phyloP scores from a whole-genome alignment of 164 flowering plant genomes.

The Buxus sempervirens region DNA sequence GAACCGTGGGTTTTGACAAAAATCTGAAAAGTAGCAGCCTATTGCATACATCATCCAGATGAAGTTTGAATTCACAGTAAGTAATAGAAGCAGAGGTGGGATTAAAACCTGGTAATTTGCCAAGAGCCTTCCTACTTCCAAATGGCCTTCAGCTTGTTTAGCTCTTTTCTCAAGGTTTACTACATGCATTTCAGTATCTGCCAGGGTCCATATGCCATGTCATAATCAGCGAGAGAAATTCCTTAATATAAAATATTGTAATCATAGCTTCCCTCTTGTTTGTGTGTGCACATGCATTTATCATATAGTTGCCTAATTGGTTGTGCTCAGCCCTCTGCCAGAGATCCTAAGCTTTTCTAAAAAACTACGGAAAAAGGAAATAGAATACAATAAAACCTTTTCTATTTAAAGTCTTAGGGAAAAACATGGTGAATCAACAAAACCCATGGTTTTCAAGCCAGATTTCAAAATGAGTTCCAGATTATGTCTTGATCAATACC shows the following conservation, averaged over 20 bases:
- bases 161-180: slow-evolving; percentile 51
- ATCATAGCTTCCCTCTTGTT: background rate
- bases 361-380: too few species aligned
- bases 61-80: background rate
- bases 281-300: background rate
- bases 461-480: too few species aligned
- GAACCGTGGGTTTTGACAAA: background rate
- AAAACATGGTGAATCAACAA: too few species aligned
- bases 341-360: too few species aligned
- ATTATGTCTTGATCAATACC: too few species aligned
- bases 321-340: background rate
- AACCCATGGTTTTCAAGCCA: too few species aligned
- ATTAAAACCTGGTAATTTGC: slow-evolving; percentile 73
- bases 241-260: too few species aligned
- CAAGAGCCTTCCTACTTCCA: slow-evolving; percentile 92
- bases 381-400: too few species aligned
- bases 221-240: slow-evolving; percentile 4
- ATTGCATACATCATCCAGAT: background rate
- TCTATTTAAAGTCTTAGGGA: too few species aligned
- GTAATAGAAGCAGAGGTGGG: background rate
- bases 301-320: background rate
- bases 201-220: slow-evolving; percentile 13
- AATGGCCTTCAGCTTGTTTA: slow-evolving; percentile 77
- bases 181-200: slow-evolving; percentile 37
- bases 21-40: background rate